These are phyloP conservation scores for Suillus sp. DNA, from an alignment of 768 basidiomycete species.

Conservation along the genomic window DNA sequence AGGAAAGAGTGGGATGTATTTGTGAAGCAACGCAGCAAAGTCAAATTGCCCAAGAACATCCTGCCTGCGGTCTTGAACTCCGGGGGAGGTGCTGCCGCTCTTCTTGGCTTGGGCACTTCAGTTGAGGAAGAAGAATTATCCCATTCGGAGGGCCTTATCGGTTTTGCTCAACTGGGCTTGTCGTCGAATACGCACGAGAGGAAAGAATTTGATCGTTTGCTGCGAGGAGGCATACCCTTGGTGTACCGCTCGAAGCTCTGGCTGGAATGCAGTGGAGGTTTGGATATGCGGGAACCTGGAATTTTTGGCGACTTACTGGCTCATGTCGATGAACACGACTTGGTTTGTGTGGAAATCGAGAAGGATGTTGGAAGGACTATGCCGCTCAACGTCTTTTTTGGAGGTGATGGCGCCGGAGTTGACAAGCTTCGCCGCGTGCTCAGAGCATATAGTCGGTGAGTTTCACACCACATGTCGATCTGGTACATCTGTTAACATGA, in stretches of 20 bases:
- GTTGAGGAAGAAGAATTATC: conserved; percentile 72
- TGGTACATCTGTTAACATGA: background rate
- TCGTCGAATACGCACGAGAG: conserved; percentile 71
- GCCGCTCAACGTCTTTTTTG: conserved; percentile 96
- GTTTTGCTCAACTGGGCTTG: conserved; percentile 85
- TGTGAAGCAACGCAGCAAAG: conserved; percentile 66
- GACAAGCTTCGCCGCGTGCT: conserved; percentile 89
- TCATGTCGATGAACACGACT: conserved; percentile 44
- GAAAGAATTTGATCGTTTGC: conserved; percentile 75
- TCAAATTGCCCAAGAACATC: conserved; percentile 32
- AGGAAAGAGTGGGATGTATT: conserved; percentile 89
- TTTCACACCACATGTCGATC: background rate
- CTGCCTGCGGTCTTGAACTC: conserved; percentile 23
- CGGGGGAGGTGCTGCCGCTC: conserved; percentile 53
- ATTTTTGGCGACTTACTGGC: conserved; percentile 83
- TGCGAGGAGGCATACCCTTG: conserved; percentile 87
- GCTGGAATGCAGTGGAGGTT: conserved; percentile 91
- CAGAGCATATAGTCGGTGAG: conserved; percentile 89
- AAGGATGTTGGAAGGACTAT: conserved; percentile 93
- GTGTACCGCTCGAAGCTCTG: conserved; percentile 86
- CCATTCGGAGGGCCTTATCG: conserved; percentile 86
- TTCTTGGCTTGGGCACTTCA: conserved; percentile 67
- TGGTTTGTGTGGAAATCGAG: conserved; percentile 82
- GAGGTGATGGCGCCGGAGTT: conserved; percentile 93
- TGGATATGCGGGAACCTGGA: conserved; percentile 92